Conservation (phyloP, 2,329 filamentous ascomycete species). For the Colletotrichum lentis region DNA sequence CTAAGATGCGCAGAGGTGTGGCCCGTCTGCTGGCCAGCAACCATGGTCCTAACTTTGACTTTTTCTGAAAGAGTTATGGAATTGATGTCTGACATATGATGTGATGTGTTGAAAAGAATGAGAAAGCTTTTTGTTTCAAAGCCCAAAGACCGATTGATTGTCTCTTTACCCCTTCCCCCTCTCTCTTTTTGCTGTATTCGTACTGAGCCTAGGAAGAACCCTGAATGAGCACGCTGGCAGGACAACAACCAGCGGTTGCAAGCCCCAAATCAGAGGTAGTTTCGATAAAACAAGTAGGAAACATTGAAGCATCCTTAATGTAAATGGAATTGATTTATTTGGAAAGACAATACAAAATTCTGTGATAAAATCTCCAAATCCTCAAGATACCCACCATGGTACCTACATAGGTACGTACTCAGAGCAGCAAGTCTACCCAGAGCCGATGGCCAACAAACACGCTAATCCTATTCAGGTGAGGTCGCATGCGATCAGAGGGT, state of each 20-base stretch:
- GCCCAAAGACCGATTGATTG: background rate
- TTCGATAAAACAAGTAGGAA: background rate
- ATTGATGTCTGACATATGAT: background rate
- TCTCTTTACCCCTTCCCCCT: background rate
- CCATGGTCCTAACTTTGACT: background rate
- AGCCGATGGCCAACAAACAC: background rate
- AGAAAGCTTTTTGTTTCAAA: background rate
- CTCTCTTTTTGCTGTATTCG: background rate
- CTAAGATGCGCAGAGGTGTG: background rate
- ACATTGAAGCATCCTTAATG: background rate
- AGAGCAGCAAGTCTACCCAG: background rate
- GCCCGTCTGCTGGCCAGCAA: background rate
- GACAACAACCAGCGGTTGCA: background rate
- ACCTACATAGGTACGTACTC: no score
- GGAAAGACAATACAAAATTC: no score
- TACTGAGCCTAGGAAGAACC: slow-evolving; percentile 15
- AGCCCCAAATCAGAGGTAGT: background rate
- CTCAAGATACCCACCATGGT: background rate
- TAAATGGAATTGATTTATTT: no score
- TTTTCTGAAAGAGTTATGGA: background rate
- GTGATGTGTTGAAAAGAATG: background rate
- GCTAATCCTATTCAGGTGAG: slow-evolving; percentile 26
- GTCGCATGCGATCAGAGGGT: slow-evolving; percentile 26
- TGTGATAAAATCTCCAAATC: no score
- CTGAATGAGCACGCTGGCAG: background rate